phyloP scores from a whole-genome alignment of 306 rosid species.

The Castanopsis chinensis region DNA sequence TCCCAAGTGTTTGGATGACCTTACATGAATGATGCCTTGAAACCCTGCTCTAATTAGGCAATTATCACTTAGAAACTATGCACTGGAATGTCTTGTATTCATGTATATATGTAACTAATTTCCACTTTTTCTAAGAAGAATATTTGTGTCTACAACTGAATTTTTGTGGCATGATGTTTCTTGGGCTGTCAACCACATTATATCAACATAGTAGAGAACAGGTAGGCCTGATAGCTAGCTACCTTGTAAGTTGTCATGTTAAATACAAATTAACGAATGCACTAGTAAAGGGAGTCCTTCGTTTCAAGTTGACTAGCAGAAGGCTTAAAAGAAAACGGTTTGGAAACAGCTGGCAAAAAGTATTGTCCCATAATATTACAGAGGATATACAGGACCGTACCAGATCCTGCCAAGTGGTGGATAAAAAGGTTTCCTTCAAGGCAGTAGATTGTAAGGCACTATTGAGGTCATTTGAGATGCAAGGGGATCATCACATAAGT shows the following conservation, averaged over 20 bases:
- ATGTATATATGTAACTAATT: background rate
- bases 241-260: background rate
- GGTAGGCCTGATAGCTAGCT: background rate
- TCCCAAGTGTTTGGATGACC: background rate
- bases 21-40: background rate
- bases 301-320: slow-evolving; percentile 8
- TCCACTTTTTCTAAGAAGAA: too few species aligned
- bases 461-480: background rate
- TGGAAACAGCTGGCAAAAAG: slow-evolving; percentile 4
- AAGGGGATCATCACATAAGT: background rate
- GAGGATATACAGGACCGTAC: background rate
- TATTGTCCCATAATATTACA: background rate
- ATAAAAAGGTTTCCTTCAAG: background rate
- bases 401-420: background rate
- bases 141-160: background rate
- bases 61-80: background rate
- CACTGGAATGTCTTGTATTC: background rate
- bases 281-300: background rate
- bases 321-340: background rate
- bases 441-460: background rate
- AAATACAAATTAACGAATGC: slow-evolving; percentile 6
- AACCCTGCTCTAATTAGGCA: background rate
- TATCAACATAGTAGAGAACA: background rate
- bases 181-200: background rate
- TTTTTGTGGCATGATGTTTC: background rate